Percentiles rank a stretch among this genome's conserved stretches.
Evolutionary conservation across 305 asterid genomes (phyloP).

Genomic region (Striga hermonthica): DNA sequence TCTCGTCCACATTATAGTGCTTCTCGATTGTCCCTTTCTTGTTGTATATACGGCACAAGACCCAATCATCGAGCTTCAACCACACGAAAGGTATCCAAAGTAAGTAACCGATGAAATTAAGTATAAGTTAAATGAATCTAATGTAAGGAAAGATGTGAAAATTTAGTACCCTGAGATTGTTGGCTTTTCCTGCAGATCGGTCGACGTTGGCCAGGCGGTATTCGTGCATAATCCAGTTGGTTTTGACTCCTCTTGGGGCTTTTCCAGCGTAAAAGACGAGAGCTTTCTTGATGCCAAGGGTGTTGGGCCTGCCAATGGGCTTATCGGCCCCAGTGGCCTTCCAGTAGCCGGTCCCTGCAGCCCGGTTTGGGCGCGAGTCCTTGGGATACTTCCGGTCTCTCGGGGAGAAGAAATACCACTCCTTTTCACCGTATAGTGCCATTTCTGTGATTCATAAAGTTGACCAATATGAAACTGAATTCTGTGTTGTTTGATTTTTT

Average conservation of each 20-base stretch:
- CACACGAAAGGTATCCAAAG: no score
- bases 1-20: constrained; percentile 26
- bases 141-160: no score
- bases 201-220: constrained; percentile 45
- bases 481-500: no score
- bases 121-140: no score
- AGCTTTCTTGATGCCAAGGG: constrained; percentile 41
- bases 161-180: constrained; percentile 35
- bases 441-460: constrained; percentile 25
- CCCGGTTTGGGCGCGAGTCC: constrained; percentile 45
- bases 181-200: constrained; percentile 39
- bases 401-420: constrained; percentile 44
- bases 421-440: constrained; percentile 43
- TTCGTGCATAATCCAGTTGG: constrained; percentile 50
- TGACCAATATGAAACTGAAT: background rate
- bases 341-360: constrained; percentile 47
- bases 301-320: constrained; percentile 40
- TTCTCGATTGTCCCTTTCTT: constrained; percentile 40
- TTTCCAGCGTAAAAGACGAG: constrained; percentile 42
- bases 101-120: no score
- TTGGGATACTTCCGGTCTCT: constrained; percentile 45
- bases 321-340: constrained; percentile 47
- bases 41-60: constrained; percentile 47
- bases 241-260: constrained; percentile 41
- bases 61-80: constrained; percentile 48